These are phyloP conservation scores for Pharnaceum exiguum DNA, from an alignment of 148 eudicot genomes.

Conservation along the genomic window DNA sequence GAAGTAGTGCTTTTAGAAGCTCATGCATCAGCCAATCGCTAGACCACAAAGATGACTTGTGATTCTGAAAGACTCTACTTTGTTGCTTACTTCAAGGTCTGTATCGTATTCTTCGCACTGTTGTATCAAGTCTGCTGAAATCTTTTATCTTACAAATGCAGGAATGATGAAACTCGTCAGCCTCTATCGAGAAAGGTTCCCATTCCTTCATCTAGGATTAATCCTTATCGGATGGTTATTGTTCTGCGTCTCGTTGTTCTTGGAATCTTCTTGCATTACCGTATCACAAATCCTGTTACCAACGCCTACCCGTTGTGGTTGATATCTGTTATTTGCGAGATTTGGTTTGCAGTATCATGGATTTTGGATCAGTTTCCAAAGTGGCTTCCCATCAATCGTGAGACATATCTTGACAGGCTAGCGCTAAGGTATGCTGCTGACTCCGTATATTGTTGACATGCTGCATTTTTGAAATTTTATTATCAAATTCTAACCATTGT, in stretches of 20 bases:
- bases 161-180: conserved; percentile 93
- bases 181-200: conserved; percentile 95
- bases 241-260: conserved; percentile 79
- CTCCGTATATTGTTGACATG: neutral
- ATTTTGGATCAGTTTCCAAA: conserved; percentile 51
- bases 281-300: conserved; percentile 79
- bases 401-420: conserved; percentile 47
- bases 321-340: conserved; percentile 42
- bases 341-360: conserved; percentile 44
- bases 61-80: too few relatives aligned
- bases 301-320: conserved; percentile 46
- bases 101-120: neutral
- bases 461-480: neutral
- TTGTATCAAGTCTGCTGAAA: conserved; percentile 5
- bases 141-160: conserved; percentile 22
- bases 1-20: too few relatives aligned
- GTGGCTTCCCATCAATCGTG: conserved; percentile 44
- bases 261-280: conserved; percentile 82
- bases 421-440: conserved; percentile 31
- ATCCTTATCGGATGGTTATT: conserved; percentile 93
- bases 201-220: conserved; percentile 78
- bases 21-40: too few relatives aligned
- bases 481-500: neutral
- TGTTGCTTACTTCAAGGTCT: too few relatives aligned
- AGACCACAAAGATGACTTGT: too few relatives aligned